phyloP scores from a whole-genome alignment of 352 stramenopile genomes.

The Phytophthora cactorum region DNA sequence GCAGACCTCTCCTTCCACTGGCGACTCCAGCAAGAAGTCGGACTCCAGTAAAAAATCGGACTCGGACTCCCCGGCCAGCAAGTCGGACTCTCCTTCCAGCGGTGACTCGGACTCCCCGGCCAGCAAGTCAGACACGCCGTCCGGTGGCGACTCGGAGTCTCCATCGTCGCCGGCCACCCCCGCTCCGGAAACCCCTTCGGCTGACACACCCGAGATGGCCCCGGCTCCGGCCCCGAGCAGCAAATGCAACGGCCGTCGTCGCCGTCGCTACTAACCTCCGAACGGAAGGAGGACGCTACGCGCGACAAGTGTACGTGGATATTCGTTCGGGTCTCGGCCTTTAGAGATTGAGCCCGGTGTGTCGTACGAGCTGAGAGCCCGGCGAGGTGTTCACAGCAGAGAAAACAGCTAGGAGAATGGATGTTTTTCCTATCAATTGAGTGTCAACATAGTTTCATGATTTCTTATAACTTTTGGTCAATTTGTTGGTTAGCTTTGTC shows the following conservation, averaged over 20 bases:
- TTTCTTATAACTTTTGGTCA: slow-evolving; percentile 14
- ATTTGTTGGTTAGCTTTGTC: slow-evolving; percentile 12
- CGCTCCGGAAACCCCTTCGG: slow-evolving; percentile 5
- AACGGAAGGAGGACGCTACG: slow-evolving; percentile 18
- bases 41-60: slow-evolving; percentile 1
- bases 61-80: neutral
- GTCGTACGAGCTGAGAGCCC: slow-evolving; percentile 15
- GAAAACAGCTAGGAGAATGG: slow-evolving; percentile 16
- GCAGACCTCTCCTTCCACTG: slow-evolving; percentile 4
- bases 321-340: slow-evolving; percentile 13
- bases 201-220: slow-evolving; percentile 20
- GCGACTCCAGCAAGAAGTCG: neutral
- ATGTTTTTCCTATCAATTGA: slow-evolving; percentile 30
- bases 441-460: slow-evolving; percentile 26
- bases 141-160: neutral
- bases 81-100: too few relatives aligned
- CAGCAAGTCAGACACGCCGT: neutral
- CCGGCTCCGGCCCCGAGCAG: slow-evolving; percentile 20
- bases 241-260: slow-evolving; percentile 31
- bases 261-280: slow-evolving; percentile 24
- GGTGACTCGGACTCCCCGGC: neutral
- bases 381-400: slow-evolving; percentile 7
- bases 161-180: neutral
- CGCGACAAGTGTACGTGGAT: slow-evolving; percentile 20
- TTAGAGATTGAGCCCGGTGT: slow-evolving; percentile 12